Evolutionary conservation across 768 basidiomycete species (phyloP), one percentile per base, ranked within the genome.

Genomic region (Leccinum uliginosum): DNA sequence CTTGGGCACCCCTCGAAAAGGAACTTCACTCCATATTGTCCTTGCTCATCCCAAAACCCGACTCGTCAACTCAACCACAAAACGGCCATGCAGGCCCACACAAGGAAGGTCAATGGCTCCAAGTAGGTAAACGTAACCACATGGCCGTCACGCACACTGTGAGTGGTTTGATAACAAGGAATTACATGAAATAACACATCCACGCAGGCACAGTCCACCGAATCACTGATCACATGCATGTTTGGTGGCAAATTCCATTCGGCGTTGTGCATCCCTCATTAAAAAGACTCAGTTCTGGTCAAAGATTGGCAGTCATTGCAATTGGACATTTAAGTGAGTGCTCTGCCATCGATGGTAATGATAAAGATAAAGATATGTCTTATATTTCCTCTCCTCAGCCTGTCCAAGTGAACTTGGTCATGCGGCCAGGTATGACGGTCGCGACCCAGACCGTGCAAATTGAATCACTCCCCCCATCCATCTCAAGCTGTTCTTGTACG

Each of bases 211-310:
- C 92, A 89, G 71, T 80, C 83, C 0, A 79, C 81, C 3, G 93
- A 97, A 62, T 91, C 91, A 3, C 89, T 94, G 0, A 89, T 99
- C 52, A 91, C 92, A 0, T 78, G 88, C 24, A 90, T 99, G 57
- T 99, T 99, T 64, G 93, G 94, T 26, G 95, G 96, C 32, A 92
- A 91, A 67, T 88, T 94, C 73, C 84, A 93, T 19, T 90, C 91
- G 23, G 87, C 91, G 1, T 75, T 98, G 3, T 82, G 83, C 40
- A 86, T 86, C 7, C 91, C 92, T 1, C 84, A 87, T 14, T 85
- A 91, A 64, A 86, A 86, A 61, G 95, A 98, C 66, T 90, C 88
- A 1, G 86, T 91, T 24, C 83, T 92, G 24, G 80, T 95, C 15
- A 95, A 98, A 71, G 94, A 94, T 53, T 98, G 94, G 86, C 83